These are phyloP conservation scores for Trichothecium sympodiale DNA, from an alignment of 2,329 filamentous ascomycete species.

Conservation along the genomic window DNA sequence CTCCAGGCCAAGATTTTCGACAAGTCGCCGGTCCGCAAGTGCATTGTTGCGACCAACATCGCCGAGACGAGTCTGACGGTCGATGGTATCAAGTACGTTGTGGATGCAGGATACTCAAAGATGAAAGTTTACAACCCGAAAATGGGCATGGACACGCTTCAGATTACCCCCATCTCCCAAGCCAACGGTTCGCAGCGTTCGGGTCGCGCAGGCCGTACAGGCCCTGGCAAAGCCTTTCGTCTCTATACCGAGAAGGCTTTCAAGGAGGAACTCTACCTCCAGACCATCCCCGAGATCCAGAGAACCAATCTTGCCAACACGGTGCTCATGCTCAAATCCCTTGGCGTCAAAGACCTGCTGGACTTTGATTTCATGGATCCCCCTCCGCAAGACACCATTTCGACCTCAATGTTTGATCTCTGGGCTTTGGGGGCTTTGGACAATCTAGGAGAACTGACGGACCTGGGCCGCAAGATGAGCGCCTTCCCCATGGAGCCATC, in stretches of 20 bases:
- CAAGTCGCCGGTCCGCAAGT: conserved; percentile 80
- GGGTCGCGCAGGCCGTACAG: conserved; percentile 86
- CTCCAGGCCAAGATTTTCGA: conserved; percentile 98
- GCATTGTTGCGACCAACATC: conserved; percentile 97
- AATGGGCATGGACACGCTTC: conserved; percentile 98
- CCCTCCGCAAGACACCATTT: conserved; percentile 93
- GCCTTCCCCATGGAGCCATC: conserved; percentile 97
- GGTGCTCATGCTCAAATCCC: conserved; percentile 83
- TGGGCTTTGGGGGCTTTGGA: conserved; percentile 93
- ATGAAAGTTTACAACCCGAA: conserved; percentile 97
- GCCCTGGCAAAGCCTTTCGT: conserved; percentile 89
- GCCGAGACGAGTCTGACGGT: conserved; percentile 96
- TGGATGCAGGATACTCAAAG: conserved; percentile 92
- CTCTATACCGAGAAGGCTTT: conserved; percentile 91
- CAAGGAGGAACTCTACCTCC: conserved; percentile 90
- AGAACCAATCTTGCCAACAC: conserved; percentile 93
- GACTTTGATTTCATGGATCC: conserved; percentile 99
- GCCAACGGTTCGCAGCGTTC: conserved; percentile 91
- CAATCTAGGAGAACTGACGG: conserved; percentile 84
- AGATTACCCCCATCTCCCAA: conserved; percentile 95
- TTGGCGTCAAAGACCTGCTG: conserved; percentile 85
- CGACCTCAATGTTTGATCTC: conserved; percentile 91
- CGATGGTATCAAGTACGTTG: conserved; percentile 98
- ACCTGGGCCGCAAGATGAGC: conserved; percentile 85
- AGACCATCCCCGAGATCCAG: conserved; percentile 96